These are phyloP conservation scores for Candolleomyces eurysporus DNA, from an alignment of 768 basidiomycete genomes.

Conservation along the genomic window DNA sequence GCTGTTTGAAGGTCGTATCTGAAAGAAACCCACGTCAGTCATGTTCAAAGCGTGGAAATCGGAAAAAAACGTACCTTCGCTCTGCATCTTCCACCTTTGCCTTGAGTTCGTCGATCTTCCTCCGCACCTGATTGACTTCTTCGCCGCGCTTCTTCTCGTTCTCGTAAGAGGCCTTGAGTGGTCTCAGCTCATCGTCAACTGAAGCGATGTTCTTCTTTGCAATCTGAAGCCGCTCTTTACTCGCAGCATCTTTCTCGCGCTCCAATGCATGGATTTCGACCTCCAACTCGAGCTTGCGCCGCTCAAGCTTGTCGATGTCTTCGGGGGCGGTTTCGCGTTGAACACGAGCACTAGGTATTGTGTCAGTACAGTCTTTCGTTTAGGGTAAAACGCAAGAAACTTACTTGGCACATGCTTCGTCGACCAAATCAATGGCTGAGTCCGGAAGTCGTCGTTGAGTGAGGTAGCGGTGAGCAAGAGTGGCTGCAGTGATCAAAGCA, in stretches of 20 bases:
- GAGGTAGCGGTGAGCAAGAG: conserved; percentile 90
- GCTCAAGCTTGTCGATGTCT: conserved; percentile 87
- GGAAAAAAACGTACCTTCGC: conserved; percentile 52
- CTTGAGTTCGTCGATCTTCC: conserved; percentile 86
- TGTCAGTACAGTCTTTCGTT: not conserved
- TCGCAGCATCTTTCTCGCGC: conserved; percentile 86
- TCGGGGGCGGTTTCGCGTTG: conserved; percentile 95
- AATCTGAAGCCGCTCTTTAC: conserved; percentile 72
- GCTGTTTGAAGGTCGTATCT: conserved; percentile 74
- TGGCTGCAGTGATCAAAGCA: conserved; percentile 85
- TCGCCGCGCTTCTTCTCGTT: conserved; percentile 81
- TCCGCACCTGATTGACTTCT: conserved; percentile 71
- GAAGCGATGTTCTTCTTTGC: conserved; percentile 81
- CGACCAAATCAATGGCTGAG: conserved; percentile 87
- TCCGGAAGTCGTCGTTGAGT: conserved; percentile 79
- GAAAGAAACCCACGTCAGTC: conserved; percentile 14
- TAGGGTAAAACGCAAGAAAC: conserved; percentile 16
- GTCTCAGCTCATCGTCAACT: conserved; percentile 80
- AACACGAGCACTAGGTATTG: conserved; percentile 67
- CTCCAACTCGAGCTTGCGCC: conserved; percentile 85
- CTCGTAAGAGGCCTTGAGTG: conserved; percentile 83
- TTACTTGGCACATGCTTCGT: conserved; percentile 88
- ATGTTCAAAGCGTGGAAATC: not conserved
- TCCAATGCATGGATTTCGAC: conserved; percentile 94
- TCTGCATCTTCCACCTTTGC: conserved; percentile 94